These are phyloP conservation scores for Peziza echinospora DNA, from an alignment of 495 filamentous ascomycete genomes.

Conservation along the genomic window DNA sequence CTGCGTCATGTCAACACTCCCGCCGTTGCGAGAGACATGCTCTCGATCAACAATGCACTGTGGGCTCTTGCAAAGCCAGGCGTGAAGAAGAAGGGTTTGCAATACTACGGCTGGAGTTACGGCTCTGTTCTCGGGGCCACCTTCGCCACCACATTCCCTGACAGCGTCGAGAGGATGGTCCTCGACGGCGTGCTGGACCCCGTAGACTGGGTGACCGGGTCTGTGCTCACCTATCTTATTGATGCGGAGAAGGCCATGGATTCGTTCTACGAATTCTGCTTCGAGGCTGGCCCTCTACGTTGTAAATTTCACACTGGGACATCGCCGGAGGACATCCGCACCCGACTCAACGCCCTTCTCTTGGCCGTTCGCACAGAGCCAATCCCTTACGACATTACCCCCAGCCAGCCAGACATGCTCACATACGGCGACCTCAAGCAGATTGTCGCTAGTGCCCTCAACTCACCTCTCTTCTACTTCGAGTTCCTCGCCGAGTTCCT, in stretches of 20 bases:
- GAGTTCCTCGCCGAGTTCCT: constrained; percentile 32
- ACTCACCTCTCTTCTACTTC: constrained; percentile 38
- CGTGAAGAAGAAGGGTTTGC: constrained; percentile 23
- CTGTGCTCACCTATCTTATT: constrained; percentile 27
- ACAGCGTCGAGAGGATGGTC: constrained; percentile 27
- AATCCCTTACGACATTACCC: constrained; percentile 22
- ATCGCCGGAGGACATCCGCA: constrained; percentile 24
- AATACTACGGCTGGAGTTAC: constrained; percentile 35
- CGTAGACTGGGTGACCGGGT: constrained; percentile 26
- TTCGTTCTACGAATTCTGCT: constrained; percentile 33
- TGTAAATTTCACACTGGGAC: constrained; percentile 27
- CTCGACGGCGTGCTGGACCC: constrained; percentile 29
- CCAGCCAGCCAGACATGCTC: constrained; percentile 18
- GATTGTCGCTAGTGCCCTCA: constrained; percentile 29
- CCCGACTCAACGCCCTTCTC: constrained; percentile 24
- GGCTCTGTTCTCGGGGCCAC: constrained; percentile 33
- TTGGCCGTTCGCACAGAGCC: constrained; percentile 28
- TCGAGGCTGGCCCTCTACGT: constrained; percentile 25
- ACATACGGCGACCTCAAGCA: constrained; percentile 23
- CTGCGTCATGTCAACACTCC: constrained; percentile 8
- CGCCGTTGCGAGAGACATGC: constrained; percentile 17
- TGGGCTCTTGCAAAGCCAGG: constrained; percentile 15
- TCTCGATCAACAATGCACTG: constrained; percentile 6
- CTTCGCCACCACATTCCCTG: constrained; percentile 30
- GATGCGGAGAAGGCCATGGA: constrained; percentile 33